A percentile compares a stretch with the other conserved stretches of the same genome.
phyloP scores from a whole-genome alignment of 2,329 filamentous ascomycete species.

The Balansia obtecta region DNA sequence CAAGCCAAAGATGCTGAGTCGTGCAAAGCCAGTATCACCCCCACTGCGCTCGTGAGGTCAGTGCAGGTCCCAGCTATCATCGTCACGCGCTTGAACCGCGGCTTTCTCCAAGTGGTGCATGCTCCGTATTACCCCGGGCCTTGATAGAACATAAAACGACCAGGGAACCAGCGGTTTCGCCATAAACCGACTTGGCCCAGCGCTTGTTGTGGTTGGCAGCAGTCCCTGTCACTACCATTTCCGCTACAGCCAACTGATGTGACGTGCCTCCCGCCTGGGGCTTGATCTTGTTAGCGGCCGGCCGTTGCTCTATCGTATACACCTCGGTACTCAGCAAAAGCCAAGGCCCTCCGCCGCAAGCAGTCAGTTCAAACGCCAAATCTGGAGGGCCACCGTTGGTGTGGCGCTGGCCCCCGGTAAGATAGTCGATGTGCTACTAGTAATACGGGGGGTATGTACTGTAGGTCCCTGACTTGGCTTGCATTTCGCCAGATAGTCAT shows the following conservation, averaged over 20 bases:
- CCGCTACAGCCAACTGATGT: neutral
- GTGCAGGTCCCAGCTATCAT: no score
- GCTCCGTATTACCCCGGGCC: neutral
- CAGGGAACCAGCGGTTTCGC: neutral
- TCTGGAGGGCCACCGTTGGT: neutral
- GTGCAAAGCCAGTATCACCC: neutral
- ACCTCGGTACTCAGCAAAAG: neutral
- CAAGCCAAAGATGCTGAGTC: neutral
- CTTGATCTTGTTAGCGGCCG: no score
- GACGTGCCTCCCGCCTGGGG: neutral
- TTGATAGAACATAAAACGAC: neutral
- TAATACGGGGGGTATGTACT: no score
- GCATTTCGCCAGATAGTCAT: no score
- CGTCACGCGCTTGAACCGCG: no score
- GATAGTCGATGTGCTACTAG: neutral
- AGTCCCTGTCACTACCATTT: neutral
- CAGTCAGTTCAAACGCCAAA: neutral
- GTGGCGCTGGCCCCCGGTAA: constrained; percentile 1
- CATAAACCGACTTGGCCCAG: neutral
- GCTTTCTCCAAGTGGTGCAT: no score
- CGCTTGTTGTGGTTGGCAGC: neutral
- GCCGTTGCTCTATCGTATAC: no score
- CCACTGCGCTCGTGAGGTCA: no score
- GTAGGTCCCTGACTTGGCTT: no score
- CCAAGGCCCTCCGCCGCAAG: neutral